Evolutionary conservation across 2,329 filamentous ascomycete genomes (phyloP), one percentile per base, ranked within the genome.

Genomic region (Epicoccum sorghinum): DNA sequence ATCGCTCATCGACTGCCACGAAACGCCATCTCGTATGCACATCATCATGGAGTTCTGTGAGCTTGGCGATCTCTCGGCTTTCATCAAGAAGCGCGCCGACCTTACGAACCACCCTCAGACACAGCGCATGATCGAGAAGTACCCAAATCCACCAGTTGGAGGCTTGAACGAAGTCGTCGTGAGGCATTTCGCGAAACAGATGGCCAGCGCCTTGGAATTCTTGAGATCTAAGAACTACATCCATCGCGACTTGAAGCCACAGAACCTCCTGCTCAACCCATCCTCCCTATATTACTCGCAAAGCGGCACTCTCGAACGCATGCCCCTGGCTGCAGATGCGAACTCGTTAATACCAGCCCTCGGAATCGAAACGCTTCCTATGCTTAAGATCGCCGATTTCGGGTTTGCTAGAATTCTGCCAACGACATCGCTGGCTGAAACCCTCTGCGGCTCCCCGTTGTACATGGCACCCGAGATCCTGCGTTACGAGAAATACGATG

Each of bases 401-500:
- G 95, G 95, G n/a, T 99, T 99, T 72, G 95, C 95, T 51, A 87
- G 95, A 51, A 91, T 96, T 50, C 79, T 99, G 43, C 93, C 95
- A 2, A 87, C 90, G 7, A 96, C 93, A 0, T 93, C 93, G 4
- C 83, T 99, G 59, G 95, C 95, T 9, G 95, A 99, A 74, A 99
- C 95, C 0, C 85, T 99, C 0, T 99, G 95, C 74, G 95, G 95
- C 14, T 98, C 95, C 10, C 95, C 95, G 8, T 80, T 99, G 24
- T 99, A 99, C 78, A 99, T 99, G 95, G 95, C 95, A 0, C 95
- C 95, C 4, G 95, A 99, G 78, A 99, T 99, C 60, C 81, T 99
- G 58, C 88, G 93, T 55, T 99, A 98, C 68, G 93, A 99, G 74
- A 93, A 93, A 69, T 99, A 99, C 75, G 93, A 96, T 77, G 91